These are phyloP conservation scores for Ogataea hybrid DNA, from an alignment of 1,139 yeast species.

Conservation along the genomic window DNA sequence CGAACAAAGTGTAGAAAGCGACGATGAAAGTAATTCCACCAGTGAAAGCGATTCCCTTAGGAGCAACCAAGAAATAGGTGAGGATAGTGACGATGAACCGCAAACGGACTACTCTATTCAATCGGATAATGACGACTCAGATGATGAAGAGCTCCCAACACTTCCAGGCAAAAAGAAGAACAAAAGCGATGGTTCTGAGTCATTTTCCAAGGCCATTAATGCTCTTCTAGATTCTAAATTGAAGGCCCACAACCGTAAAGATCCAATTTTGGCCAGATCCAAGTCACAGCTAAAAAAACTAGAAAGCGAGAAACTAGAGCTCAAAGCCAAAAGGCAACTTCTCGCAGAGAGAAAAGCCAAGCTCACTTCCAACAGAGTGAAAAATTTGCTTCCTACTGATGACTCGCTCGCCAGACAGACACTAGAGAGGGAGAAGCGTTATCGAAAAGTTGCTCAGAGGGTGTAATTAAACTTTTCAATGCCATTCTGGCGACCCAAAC, in stretches of 20 bases:
- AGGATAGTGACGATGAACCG: constrained; percentile 23
- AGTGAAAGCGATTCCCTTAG: constrained; percentile 16
- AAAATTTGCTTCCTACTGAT: constrained; percentile 59
- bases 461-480: constrained; percentile 89
- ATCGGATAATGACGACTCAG: constrained; percentile 16
- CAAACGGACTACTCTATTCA: constrained; percentile 21
- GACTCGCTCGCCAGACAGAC: constrained; percentile 49
- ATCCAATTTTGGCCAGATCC: constrained; percentile 84
- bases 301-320: constrained; percentile 79
- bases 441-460: constrained; percentile 90
- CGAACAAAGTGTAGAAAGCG: neutral
- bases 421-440: constrained; percentile 65
- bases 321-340: constrained; percentile 73
- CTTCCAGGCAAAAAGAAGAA: constrained; percentile 50
- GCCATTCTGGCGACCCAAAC: constrained; percentile 86
- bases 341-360: constrained; percentile 68
- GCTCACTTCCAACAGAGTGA: constrained; percentile 67
- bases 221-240: constrained; percentile 84
- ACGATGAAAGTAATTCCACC: neutral
- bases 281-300: constrained; percentile 67
- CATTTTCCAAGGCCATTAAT: constrained; percentile 78
- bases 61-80: constrained; percentile 19
- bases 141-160: constrained; percentile 16
- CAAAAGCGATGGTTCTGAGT: constrained; percentile 63
- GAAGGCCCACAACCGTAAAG: constrained; percentile 83